Evolutionary conservation across 83 land plant species (phyloP), one percentile per base, ranked within the genome.

Genomic region (Picea abies): DNA sequence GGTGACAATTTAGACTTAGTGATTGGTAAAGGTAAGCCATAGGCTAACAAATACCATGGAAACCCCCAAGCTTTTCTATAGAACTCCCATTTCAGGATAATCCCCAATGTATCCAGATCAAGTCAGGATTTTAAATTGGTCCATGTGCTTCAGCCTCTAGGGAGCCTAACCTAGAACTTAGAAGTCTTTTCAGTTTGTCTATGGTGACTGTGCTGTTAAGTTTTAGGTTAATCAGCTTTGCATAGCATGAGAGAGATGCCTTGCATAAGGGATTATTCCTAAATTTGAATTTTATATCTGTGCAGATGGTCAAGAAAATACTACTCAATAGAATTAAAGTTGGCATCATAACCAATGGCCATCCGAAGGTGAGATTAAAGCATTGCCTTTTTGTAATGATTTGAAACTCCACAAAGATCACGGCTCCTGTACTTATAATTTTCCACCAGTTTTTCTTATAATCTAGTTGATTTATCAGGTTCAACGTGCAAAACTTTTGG

Each of bases 331-430:
- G 89, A 60, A 67, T 89, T 12, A 89, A 83, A 84, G 84, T 89
- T 47, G 89, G 90, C 61, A 69, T 89, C 60, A 89, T 89, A 58
- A 89, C 90, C 7, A 89, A 89, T 80, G 90, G 90, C 4, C 89
- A 89, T 61, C 82, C 71, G 22, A 68, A 41, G 68, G 81, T 77
- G 20, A 17, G 61, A 10, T 52, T 58, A 52, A 69, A 35, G 7
- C 44, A 32, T 35, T 20, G 6, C 63, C 58, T 26, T 70, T 12
- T 67, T 66, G 61, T 44, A 22, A 47, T 52, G 52, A 14, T 78
- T 79, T 65, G 66, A n/a, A 25, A 10, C 16, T 32, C 25, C 9
- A 41, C 22, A 60, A 0, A 11, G 11, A 52, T 58, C n/a, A 47
- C 2, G 23, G n/a, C 11, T 65, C 32, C 69, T 65, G 25, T 65